phyloP scores from a whole-genome alignment of 169 alveolate species.

The Perkinsus olseni region DNA sequence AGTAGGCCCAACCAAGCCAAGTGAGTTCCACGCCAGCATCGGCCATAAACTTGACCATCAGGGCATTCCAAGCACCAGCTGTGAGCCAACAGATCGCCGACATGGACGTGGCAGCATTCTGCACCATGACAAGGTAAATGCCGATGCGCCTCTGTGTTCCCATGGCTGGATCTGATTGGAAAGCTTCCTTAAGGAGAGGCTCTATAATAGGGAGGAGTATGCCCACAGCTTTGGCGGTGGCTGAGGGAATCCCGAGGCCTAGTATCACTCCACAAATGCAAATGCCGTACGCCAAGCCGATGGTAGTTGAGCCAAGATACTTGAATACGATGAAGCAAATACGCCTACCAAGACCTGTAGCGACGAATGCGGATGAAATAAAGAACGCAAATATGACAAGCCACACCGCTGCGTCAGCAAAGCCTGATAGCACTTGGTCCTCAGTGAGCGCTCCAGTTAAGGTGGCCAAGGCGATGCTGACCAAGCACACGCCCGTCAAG shows the following conservation, averaged over 20 bases:
- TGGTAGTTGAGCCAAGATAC: neutral
- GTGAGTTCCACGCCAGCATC: neutral
- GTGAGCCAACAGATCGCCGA: neutral
- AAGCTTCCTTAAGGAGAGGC: constrained; percentile 5
- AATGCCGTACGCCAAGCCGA: constrained; percentile 6
- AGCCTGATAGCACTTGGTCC: neutral
- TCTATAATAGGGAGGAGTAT: neutral
- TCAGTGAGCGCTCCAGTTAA: neutral
- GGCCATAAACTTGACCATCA: neutral
- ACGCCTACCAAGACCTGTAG: constrained; percentile 3
- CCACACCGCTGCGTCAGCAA: neutral
- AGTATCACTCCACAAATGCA: neutral
- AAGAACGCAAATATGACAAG: neutral
- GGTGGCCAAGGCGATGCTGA: neutral
- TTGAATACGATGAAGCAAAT: neutral
- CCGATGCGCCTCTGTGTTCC: neutral
- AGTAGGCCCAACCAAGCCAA: neutral
- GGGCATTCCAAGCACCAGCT: neutral
- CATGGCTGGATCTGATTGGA: neutral
- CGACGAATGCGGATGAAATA: neutral
- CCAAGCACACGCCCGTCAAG: neutral
- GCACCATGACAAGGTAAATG: neutral
- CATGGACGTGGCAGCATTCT: neutral
- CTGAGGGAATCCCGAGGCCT: neutral
- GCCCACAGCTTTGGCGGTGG: neutral